phyloP scores from a whole-genome alignment of 2,329 filamentous ascomycete genomes.

The Penicillium nordicum region DNA sequence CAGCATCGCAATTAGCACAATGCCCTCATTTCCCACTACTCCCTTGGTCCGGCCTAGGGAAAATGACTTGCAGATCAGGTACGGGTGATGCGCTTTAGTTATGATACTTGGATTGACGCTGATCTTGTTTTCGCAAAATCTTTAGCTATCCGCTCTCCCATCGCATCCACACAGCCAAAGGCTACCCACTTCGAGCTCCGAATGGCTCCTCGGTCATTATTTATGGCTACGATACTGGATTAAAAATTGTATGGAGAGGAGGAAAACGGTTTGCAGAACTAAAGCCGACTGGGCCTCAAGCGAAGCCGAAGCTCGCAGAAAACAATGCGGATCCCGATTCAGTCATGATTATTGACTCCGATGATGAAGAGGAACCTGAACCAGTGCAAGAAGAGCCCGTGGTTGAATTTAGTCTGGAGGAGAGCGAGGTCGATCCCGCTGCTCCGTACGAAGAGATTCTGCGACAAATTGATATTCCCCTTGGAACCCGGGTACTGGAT shows the following conservation, averaged over 20 bases:
- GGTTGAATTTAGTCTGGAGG: slow-evolving; percentile 51
- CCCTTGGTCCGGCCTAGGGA: slow-evolving; percentile 40
- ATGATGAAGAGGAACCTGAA: slow-evolving; percentile 49
- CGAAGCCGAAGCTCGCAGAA: slow-evolving; percentile 25
- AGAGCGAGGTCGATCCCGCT: slow-evolving; percentile 55
- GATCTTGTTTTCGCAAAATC: slow-evolving; percentile 5
- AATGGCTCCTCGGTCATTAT: slow-evolving; percentile 62
- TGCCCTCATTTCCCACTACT: slow-evolving; percentile 36
- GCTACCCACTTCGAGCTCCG: slow-evolving; percentile 57
- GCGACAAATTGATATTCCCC: slow-evolving; percentile 53
- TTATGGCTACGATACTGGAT: slow-evolving; percentile 57
- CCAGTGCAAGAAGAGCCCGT: slow-evolving; percentile 18
- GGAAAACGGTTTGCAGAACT: slow-evolving; percentile 48
- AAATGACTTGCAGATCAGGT: slow-evolving; percentile 45
- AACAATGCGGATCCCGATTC: slow-evolving; percentile 37
- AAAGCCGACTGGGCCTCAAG: slow-evolving; percentile 21
- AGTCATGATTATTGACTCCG: slow-evolving; percentile 56
- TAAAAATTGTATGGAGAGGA: slow-evolving; percentile 60
- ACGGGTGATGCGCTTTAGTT: slow-evolving; percentile 3
- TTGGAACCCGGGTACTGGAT: slow-evolving; percentile 53
- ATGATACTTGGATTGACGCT: slow-evolving; percentile 1
- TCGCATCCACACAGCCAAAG: slow-evolving; percentile 53
- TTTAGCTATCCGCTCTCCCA: slow-evolving; percentile 59
- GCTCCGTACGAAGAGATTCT: slow-evolving; percentile 54
- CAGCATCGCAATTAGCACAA: slow-evolving; percentile 20